phyloP scores from a whole-genome alignment of 1,284 basidiomycete species.

The Gymnopus androsaceus region DNA sequence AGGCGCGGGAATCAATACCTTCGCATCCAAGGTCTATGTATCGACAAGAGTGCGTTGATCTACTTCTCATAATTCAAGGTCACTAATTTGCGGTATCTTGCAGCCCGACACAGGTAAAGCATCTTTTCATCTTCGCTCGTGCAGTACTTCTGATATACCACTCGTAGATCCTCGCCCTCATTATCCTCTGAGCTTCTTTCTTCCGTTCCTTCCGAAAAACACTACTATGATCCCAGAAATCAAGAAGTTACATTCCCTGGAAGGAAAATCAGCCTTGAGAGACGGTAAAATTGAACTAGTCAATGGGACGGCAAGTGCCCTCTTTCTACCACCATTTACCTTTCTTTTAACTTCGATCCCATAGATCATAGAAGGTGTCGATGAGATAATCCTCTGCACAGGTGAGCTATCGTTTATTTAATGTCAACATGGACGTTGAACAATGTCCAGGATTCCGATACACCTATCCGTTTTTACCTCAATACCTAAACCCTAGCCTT shows the following conservation, averaged over 20 bases:
- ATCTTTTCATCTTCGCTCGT: too few relatives aligned
- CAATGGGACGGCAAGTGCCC: constrained; percentile 39
- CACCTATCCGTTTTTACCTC: constrained; percentile 48
- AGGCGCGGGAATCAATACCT: too few relatives aligned
- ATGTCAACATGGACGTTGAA: not conserved
- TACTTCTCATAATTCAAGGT: too few relatives aligned
- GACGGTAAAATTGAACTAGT: constrained; percentile 37
- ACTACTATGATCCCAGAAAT: constrained; percentile 34
- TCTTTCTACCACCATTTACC: not conserved
- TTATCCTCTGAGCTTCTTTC: constrained; percentile 18
- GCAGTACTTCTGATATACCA: too few relatives aligned
- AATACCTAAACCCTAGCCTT: constrained; percentile 38
- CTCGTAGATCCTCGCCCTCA: constrained; percentile 2
- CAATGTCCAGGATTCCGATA: constrained; percentile 39
- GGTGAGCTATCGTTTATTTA: not conserved
- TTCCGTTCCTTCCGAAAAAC: constrained; percentile 28
- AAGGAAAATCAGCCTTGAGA: constrained; percentile 20
- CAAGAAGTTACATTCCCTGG: constrained; percentile 28
- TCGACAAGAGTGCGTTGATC: too few relatives aligned
- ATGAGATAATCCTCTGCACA: constrained; percentile 44
- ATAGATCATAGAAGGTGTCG: constrained; percentile 37
- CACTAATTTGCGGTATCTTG: not conserved
- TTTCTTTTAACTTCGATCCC: not conserved
- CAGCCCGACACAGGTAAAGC: too few relatives aligned
- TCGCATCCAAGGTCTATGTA: too few relatives aligned